Percentiles rank a stretch among this genome's conserved stretches.
Evolutionary conservation across 495 filamentous ascomycete genomes (phyloP).

Genomic region (Aspergillus biplanus): DNA sequence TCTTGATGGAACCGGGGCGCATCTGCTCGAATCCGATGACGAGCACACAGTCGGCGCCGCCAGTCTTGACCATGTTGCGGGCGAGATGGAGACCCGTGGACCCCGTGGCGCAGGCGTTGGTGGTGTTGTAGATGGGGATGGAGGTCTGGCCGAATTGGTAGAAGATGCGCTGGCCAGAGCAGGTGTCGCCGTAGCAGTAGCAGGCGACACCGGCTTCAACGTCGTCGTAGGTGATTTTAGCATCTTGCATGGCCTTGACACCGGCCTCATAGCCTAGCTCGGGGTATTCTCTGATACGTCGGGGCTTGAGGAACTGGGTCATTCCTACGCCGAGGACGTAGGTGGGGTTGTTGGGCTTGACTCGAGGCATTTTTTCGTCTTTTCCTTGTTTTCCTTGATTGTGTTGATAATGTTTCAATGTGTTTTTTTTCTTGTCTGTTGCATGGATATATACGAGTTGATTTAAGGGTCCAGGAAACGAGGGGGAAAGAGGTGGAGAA

Average conservation of each 20-base stretch:
- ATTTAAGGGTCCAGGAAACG: too few species aligned
- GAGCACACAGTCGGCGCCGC: constrained; percentile 81
- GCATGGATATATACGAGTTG: too few species aligned
- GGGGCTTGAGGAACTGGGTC: constrained; percentile 98
- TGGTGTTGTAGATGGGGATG: constrained; percentile 96
- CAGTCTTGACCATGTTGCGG: constrained; percentile 75
- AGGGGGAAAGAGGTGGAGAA: neutral
- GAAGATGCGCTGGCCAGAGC: constrained; percentile 94
- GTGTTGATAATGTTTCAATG: too few species aligned
- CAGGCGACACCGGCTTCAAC: constrained; percentile 96
- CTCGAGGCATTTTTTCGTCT: constrained; percentile 6
- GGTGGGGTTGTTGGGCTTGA: constrained; percentile 42
- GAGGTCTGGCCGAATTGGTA: constrained; percentile 98
- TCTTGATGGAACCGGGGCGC: constrained; percentile 80
- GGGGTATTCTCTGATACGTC: constrained; percentile 70
- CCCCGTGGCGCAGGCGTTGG: constrained; percentile 97
- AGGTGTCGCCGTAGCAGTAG: constrained; percentile 95
- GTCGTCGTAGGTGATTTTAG: constrained; percentile 93
- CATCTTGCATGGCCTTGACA: constrained; percentile 93
- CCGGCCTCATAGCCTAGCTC: constrained; percentile 93
- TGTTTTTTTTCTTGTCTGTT: too few species aligned
- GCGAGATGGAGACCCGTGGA: constrained; percentile 85
- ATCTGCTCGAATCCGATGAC: constrained; percentile 99
- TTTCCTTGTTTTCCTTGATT: neutral
- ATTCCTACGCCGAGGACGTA: constrained; percentile 97